Base-by-base conservation (phyloP, 441 rosid genomes). In the Arabidopsis hybrid region DNA sequence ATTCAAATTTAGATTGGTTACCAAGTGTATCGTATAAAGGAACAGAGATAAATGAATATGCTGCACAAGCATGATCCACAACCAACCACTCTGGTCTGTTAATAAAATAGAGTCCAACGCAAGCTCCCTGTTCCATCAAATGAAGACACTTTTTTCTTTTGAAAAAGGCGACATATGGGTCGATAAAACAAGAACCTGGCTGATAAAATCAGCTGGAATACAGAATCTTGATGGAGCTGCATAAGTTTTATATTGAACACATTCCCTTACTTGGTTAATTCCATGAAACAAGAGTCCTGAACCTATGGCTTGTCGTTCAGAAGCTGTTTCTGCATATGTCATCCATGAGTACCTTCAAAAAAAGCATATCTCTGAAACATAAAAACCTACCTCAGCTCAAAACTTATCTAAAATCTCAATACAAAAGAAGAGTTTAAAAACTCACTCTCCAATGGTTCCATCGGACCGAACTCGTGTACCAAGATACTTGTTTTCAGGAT, bases 11-110 rank as follows among this genome's bases (percentile, higher is more conserved):
- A 70, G 64, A 56, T 6, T 26, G 71, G 39, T 51, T 72, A 89
- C 92, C 95, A 82, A 87, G 89, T 64, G 92, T 89, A 72, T 89
- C 95, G 6, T 89, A 89, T 65, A 89, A 75, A 77, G 92, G 95
- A 84, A 87, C 90, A 17, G 90, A 86, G 60, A 86, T 74, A 63
- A 80, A 86, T 45, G 95, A 89, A 78, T 85, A 89, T 8, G 92
- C 95, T 8, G 90, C 79, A 74, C 92, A 89, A 51, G 95, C 92
- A 85, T 89, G 95, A 80, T 89, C 92, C 49, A 79, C 86, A 52
- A 87, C 80, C 69, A 86, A 26, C 95, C 95, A 89, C 73, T 89
- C 95, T 12, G 92, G 95, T 74, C 90, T 81, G 73, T 86, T 89
- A 17, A 89, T 76, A 69, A 86, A 87, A 70, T 81, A 87, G 67